phyloP scores from a whole-genome alignment of 371 early-diverging fungal species.

The Syncephalastrum monosporum region DNA sequence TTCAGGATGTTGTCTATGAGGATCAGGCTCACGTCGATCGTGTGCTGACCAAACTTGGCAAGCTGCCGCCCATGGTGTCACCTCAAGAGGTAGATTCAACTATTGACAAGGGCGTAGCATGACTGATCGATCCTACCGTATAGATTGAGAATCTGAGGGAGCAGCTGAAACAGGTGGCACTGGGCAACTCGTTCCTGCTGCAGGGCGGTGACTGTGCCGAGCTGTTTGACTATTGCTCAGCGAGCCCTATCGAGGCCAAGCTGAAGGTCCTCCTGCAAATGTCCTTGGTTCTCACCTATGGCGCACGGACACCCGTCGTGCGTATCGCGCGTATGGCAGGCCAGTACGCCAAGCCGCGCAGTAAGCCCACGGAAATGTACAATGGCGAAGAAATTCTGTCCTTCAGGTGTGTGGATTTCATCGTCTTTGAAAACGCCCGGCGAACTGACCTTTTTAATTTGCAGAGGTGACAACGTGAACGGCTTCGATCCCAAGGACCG shows the following conservation, averaged over 20 bases:
- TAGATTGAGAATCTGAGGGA: constrained; percentile 81
- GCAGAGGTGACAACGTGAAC: constrained; percentile 94
- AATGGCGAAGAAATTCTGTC: constrained; percentile 80
- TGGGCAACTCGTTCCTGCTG: constrained; percentile 88
- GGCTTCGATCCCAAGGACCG: constrained; percentile 87
- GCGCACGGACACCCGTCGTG: constrained; percentile 89
- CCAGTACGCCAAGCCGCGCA: constrained; percentile 96
- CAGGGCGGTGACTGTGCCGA: constrained; percentile 99
- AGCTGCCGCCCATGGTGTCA: constrained; percentile 91
- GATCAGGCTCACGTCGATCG: constrained; percentile 66
- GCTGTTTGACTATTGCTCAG: constrained; percentile 93
- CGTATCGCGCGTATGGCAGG: constrained; percentile 98
- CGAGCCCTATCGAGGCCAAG: constrained; percentile 89
- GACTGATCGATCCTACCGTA: neutral
- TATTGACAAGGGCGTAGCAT: neutral
- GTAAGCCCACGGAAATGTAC: constrained; percentile 85
- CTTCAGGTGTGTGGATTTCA: constrained; percentile 48
- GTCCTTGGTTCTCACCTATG: constrained; percentile 94
- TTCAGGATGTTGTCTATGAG: constrained; percentile 89
- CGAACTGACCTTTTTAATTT: constrained; percentile 9
- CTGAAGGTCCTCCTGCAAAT: constrained; percentile 95
- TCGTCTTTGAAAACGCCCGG: neutral
- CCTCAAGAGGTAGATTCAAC: constrained; percentile 70
- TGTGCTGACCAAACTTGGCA: constrained; percentile 75
- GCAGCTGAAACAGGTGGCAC: constrained; percentile 86